Conservation (phyloP, 371 early-diverging fungal species). For the Mortierella sp. region DNA sequence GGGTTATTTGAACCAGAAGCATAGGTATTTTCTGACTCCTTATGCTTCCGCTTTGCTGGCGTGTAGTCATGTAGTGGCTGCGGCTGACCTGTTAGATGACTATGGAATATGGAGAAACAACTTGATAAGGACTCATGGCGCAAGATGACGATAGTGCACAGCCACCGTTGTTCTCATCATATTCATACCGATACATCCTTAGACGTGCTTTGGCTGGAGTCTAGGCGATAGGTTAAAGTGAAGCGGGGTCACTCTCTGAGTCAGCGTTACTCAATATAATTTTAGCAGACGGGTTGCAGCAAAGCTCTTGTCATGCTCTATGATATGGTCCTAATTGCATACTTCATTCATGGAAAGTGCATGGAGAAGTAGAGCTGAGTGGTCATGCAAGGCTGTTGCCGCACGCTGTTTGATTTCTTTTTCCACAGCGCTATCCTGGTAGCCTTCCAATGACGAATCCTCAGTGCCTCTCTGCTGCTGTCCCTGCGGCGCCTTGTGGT, state of each 20-base stretch:
- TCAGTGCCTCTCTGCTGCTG: background rate
- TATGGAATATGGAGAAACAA: background rate
- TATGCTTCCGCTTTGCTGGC: constrained; percentile 24
- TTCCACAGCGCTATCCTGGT: constrained; percentile 13
- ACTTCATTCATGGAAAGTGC: constrained; percentile 54
- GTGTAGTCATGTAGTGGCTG: constrained; percentile 31
- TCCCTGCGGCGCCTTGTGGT: background rate
- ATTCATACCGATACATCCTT: constrained; percentile 42
- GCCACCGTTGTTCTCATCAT: background rate
- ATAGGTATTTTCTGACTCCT: constrained; percentile 10
- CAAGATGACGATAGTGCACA: background rate
- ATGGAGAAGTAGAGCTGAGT: constrained; percentile 31
- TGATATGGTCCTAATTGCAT: background rate
- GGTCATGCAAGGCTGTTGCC: constrained; percentile 30
- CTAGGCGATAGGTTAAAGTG: background rate
- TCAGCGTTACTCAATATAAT: background rate
- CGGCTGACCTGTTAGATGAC: constrained; percentile 51
- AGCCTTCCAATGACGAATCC: background rate
- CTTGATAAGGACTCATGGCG: constrained; percentile 1
- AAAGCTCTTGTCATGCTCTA: too few relatives aligned
- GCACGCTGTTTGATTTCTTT: constrained; percentile 29
- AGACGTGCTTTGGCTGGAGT: constrained; percentile 44
- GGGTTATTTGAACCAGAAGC: background rate
- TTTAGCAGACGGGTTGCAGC: too few relatives aligned
- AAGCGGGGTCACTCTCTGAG: background rate